phyloP scores from a whole-genome alignment of 805 yeast genomes.

The Yarrowia sp. region DNA sequence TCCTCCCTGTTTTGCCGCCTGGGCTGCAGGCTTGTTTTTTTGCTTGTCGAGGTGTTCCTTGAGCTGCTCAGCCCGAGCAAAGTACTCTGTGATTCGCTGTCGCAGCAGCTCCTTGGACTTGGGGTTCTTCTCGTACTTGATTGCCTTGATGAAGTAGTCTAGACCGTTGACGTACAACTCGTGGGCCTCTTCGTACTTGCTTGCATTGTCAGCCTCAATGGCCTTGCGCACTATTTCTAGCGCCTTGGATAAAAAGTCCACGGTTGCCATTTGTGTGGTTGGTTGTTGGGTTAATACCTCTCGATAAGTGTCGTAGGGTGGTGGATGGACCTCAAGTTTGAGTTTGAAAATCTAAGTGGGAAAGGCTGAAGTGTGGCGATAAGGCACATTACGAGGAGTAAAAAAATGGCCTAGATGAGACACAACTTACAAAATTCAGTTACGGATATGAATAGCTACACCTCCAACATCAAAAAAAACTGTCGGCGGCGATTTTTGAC shows the following conservation, averaged over 20 bases:
- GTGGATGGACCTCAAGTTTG: conserved; percentile 1
- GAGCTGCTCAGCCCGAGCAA: conserved; percentile 88
- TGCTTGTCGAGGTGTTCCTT: conserved; percentile 79
- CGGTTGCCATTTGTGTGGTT: conserved; percentile 32
- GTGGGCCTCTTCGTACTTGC: conserved; percentile 90
- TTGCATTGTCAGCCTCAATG: conserved; percentile 87
- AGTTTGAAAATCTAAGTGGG: conserved; percentile 17
- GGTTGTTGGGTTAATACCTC: conserved; percentile 8
- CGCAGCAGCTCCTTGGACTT: conserved; percentile 84
- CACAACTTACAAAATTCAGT: background rate
- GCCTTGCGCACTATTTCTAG: conserved; percentile 92
- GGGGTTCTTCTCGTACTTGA: conserved; percentile 90
- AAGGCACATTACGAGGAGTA: background rate
- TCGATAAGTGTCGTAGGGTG: background rate
- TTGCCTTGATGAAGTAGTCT: conserved; percentile 91
- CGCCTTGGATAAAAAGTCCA: conserved; percentile 87
- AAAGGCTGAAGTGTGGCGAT: conserved; percentile 17
- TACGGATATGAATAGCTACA: no score
- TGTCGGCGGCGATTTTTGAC: background rate
- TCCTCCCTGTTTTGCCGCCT: conserved; percentile 52
- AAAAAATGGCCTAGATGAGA: background rate
- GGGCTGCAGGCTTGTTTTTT: conserved; percentile 46
- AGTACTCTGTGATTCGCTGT: conserved; percentile 84
- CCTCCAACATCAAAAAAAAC: background rate
- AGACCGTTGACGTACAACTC: conserved; percentile 87